A percentile compares a stretch with the other conserved stretches of the same genome.
Conservation (phyloP, 306 rosid genomes). For the Cicer chorassanicum region DNA sequence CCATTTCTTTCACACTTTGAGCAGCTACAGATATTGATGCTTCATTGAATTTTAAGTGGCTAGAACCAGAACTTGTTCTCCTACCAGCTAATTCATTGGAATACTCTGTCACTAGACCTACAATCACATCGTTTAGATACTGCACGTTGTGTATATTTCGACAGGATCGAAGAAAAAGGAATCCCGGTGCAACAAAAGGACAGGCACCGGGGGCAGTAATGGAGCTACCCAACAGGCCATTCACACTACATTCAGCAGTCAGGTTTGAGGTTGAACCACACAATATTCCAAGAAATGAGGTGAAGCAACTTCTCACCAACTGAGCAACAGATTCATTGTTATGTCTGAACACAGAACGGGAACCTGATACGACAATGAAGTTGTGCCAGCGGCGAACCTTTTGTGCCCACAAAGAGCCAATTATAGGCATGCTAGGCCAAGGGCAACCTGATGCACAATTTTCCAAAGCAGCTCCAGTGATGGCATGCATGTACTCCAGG, state of each 20-base stretch:
- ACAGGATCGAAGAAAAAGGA: slow-evolving; percentile 72
- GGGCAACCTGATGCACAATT: slow-evolving; percentile 74
- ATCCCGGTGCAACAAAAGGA: slow-evolving; percentile 72
- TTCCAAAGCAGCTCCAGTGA: slow-evolving; percentile 78
- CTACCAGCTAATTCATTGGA: slow-evolving; percentile 51
- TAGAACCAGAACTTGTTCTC: slow-evolving; percentile 47
- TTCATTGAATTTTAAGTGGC: slow-evolving; percentile 53
- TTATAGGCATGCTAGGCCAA: slow-evolving; percentile 77
- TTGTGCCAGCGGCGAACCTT: slow-evolving; percentile 86
- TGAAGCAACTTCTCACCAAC: slow-evolving; percentile 80
- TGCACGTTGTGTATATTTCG: slow-evolving; percentile 57
- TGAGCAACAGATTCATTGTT: slow-evolving; percentile 67
- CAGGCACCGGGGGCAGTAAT: slow-evolving; percentile 46
- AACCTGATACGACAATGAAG: slow-evolving; percentile 71
- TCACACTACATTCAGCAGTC: slow-evolving; percentile 57
- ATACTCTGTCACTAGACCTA: slow-evolving; percentile 61
- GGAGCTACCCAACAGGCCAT: slow-evolving; percentile 69
- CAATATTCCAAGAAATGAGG: slow-evolving; percentile 62
- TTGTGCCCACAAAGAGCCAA: slow-evolving; percentile 82
- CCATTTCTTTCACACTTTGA: slow-evolving; percentile 65
- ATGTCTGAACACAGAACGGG: slow-evolving; percentile 71
- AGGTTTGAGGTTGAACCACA: slow-evolving; percentile 49
- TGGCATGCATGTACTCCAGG: slow-evolving; percentile 66
- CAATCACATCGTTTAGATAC: slow-evolving; percentile 56
- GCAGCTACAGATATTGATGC: slow-evolving; percentile 59